These are phyloP conservation scores for Phialophora chinensis DNA, from an alignment of 2,329 filamentous ascomycete species.

Conservation along the genomic window DNA sequence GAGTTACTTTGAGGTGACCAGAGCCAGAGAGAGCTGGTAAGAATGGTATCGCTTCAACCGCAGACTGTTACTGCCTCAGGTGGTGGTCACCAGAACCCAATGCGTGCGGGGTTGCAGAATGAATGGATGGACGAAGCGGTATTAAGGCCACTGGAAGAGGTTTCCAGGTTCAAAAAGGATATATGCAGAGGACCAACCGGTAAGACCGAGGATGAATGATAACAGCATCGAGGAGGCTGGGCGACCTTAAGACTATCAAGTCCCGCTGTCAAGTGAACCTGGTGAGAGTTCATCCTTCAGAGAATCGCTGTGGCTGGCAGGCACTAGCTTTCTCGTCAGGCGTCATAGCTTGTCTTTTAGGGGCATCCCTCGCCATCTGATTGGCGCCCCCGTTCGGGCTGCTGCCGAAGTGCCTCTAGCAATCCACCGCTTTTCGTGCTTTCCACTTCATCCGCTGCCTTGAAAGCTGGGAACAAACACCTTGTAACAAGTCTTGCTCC, in stretches of 20 bases:
- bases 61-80: not conserved
- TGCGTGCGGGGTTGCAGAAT: slow-evolving; percentile 11
- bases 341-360: not conserved
- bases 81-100: not conserved
- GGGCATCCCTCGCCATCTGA: not conserved
- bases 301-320: slow-evolving; percentile 8
- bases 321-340: not conserved
- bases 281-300: not conserved
- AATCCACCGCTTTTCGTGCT: not conserved
- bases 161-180: not conserved
- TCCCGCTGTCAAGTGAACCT: not conserved
- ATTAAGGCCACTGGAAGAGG: not conserved
- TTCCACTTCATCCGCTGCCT: slow-evolving; percentile 7
- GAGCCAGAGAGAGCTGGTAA: not conserved
- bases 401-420: not conserved
- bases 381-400: not conserved
- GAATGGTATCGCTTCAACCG: not conserved
- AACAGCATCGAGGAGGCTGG: slow-evolving; percentile 8
- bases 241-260: not conserved
- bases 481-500: not conserved
- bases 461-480: slow-evolving; percentile 21
- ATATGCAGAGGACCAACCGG: slow-evolving; percentile 6
- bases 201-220: not conserved
- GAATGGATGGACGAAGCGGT: slow-evolving; percentile 4
- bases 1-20: slow-evolving; percentile 18